Evolutionary conservation across 2,329 filamentous ascomycete genomes (phyloP).

Genomic region (Bipolaris bicolor): DNA sequence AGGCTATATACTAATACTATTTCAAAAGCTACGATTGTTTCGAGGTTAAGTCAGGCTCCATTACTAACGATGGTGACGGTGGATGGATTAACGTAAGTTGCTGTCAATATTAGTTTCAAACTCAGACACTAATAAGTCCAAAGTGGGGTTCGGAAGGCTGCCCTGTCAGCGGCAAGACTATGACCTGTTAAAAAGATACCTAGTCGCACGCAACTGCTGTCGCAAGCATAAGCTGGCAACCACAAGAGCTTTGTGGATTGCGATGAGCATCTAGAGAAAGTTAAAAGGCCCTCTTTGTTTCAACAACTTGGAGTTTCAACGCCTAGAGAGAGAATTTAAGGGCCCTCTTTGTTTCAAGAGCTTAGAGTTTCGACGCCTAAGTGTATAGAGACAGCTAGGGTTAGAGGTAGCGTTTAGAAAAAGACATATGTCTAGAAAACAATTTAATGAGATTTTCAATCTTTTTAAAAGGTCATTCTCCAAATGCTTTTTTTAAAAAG

Average conservation of each 20-base stretch:
- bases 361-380: background rate
- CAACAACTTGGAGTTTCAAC: background rate
- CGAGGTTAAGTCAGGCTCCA: background rate
- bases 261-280: background rate
- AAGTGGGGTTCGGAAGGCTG: background rate
- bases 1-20: background rate
- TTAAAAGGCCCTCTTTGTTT: background rate
- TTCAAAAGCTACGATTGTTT: background rate
- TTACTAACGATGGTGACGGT: background rate
- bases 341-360: background rate
- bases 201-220: background rate
- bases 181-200: background rate
- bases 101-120: background rate
- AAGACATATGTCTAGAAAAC: no score
- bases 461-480: no score
- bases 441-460: no score
- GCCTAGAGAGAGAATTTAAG: background rate
- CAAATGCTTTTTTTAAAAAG: no score
- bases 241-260: background rate
- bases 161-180: background rate
- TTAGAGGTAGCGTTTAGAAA: no score
- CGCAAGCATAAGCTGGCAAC: background rate
- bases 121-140: background rate
- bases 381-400: no score
- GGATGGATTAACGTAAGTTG: background rate